phyloP scores from a whole-genome alignment of 2,329 filamentous ascomycete species.

The Clarireedia paspali region DNA sequence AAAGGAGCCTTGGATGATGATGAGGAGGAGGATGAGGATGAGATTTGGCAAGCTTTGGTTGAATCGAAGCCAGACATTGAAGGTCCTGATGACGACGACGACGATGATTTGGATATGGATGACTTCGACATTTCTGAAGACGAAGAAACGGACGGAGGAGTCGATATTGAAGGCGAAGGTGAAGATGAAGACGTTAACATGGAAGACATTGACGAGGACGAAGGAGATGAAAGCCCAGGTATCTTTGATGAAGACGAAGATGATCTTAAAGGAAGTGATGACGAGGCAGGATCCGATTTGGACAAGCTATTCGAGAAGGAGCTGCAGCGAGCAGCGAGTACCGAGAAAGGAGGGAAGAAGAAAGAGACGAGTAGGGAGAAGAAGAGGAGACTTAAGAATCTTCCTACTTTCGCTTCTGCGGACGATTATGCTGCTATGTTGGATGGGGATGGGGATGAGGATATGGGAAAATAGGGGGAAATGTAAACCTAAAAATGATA shows the following conservation, averaged over 20 bases:
- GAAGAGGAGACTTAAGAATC: conserved; percentile 75
- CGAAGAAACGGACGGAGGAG: conserved; percentile 35
- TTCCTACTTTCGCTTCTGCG: conserved; percentile 87
- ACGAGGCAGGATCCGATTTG: conserved; percentile 46
- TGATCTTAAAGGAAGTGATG: conserved; percentile 35
- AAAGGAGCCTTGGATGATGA: conserved; percentile 35
- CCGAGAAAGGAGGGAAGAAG: conserved; percentile 29
- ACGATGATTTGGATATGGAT: conserved; percentile 40
- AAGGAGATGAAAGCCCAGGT: conserved; percentile 36
- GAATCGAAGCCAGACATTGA: conserved; percentile 72
- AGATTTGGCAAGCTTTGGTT: conserved; percentile 89
- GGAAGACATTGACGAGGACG: conserved; percentile 41
- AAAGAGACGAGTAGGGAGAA: conserved; percentile 45
- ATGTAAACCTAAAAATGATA: not conserved
- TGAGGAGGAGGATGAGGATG: conserved; percentile 57
- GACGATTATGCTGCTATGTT: conserved; percentile 90
- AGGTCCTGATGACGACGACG: conserved; percentile 41
- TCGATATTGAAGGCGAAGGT: conserved; percentile 16
- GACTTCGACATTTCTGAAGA: conserved; percentile 37
- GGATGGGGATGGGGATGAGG: conserved; percentile 57
- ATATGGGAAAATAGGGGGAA: conserved; percentile 12
- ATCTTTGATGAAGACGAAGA: conserved; percentile 2
- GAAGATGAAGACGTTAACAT: conserved; percentile 30
- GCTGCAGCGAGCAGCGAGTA: conserved; percentile 29
- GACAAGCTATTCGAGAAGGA: conserved; percentile 33